Base-by-base conservation (phyloP, 2,329 filamentous ascomycete genomes). In the Pestalotiopsis sp. region DNA sequence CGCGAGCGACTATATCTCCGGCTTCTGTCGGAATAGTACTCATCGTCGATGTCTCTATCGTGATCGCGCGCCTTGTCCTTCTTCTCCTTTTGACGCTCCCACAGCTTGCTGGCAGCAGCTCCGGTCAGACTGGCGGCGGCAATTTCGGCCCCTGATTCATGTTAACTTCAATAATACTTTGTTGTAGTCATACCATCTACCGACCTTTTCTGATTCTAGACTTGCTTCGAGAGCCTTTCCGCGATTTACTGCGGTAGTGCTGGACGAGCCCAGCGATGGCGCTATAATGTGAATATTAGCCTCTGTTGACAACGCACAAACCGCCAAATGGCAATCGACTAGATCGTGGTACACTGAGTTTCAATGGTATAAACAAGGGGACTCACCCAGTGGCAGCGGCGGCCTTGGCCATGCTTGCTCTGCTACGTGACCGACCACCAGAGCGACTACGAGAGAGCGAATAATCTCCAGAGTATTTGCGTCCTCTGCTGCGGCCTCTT, bases 11-110 rank as follows among this genome's bases (percentile, higher is more conserved):
- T 67, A 58, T 70, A 66, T 49, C 64, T 20, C 25, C 67, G 66
- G 36, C 57, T 58, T 65, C 69, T 64, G 67, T 74, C 75, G 61
- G 76, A 70, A 65, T 74, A 74, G 56, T 73, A 77, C 61, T 80
- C 79, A 57, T 80, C 80, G 70, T 79, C 75, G 68, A 74, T 77
- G 64, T 78, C 77, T 56, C 67, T 76, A 61, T 80, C 75, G 59
- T 78, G 77, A 69, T 82, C 80, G 56, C 76, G 79, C 68, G 88
- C 86, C 76, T 89, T 87, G 17, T 52, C 45, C 20, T 61, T 36
- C 84, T 89, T 90, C 12, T 89, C 86, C 78, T 89, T 85, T 72
- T 85, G 86, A 62, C 83, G 84, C 77, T 91, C 87, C 79, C 88
- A 91, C 25, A 90, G 75, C 76, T 89, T 90, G 73, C 86, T 87